Conservation (phyloP, 176 grass and related monocot species). For the Zoysia pacifica region DNA sequence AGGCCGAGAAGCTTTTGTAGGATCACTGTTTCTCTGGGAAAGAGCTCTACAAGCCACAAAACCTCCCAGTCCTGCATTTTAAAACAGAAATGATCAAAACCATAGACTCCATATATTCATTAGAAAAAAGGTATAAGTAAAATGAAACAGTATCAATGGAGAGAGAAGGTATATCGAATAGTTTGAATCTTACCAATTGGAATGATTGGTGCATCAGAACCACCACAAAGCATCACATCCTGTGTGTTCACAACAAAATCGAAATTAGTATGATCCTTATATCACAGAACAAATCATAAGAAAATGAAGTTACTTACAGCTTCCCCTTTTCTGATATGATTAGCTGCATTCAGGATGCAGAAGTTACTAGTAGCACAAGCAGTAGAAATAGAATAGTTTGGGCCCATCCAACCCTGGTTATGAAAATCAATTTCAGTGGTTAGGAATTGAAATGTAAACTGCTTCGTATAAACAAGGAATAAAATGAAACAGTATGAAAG, state of each 20-base stretch:
- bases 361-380: constrained; percentile 99
- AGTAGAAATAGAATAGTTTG: constrained; percentile 98
- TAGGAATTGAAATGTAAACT: too few relatives aligned
- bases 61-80: constrained; percentile 51
- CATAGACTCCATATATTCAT: background rate
- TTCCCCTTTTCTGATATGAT: constrained; percentile 95
- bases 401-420: constrained; percentile 91
- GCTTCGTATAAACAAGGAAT: too few relatives aligned
- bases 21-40: constrained; percentile 90
- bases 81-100: background rate
- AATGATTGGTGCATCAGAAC: constrained; percentile 91
- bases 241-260: constrained; percentile 44
- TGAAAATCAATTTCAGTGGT: too few relatives aligned
- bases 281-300: background rate
- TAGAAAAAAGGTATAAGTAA: too few relatives aligned
- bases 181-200: constrained; percentile 61
- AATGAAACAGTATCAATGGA: too few relatives aligned
- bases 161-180: too few relatives aligned
- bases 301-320: constrained; percentile 56
- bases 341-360: constrained; percentile 89
- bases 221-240: constrained; percentile 98
- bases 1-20: constrained; percentile 89
- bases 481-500: too few relatives aligned
- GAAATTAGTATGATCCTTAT: constrained; percentile 12
- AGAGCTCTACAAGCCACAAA: constrained; percentile 65